Percentiles rank a stretch among this genome's conserved stretches.
phyloP scores from a whole-genome alignment of 441 rosid genomes.

The Erysimum pusillum region DNA sequence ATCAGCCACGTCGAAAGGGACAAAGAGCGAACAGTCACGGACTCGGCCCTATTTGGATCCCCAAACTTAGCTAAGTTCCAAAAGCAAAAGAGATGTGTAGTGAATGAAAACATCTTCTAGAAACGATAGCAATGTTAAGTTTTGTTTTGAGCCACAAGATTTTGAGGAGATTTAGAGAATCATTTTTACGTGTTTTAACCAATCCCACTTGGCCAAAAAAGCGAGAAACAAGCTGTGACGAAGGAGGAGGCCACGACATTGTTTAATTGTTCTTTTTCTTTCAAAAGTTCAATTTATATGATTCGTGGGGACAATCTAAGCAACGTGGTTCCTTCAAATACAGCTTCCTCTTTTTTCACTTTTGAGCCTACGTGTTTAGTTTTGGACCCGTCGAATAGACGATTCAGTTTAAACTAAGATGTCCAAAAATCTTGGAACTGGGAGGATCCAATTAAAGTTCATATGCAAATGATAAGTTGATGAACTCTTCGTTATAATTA shows the following conservation, averaged over 20 bases:
- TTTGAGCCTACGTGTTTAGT: conserved; percentile 41
- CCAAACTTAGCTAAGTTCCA: conserved; percentile 29
- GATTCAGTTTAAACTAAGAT: background rate
- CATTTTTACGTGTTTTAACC: conserved; percentile 24
- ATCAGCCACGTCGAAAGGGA: conserved; percentile 38
- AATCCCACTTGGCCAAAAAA: conserved; percentile 35
- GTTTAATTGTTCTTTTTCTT: conserved; percentile 20
- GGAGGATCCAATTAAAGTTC: background rate
- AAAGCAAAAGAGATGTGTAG: conserved; percentile 18
- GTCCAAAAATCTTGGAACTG: conserved; percentile 28
- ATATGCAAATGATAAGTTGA: background rate
- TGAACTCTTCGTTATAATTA: background rate
- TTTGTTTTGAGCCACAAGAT: conserved; percentile 42
- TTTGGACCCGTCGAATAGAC: conserved; percentile 32
- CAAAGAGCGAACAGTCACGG: conserved; percentile 40
- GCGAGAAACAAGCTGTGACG: conserved; percentile 36
- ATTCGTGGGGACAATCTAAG: conserved; percentile 18
- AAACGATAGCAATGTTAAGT: conserved; percentile 16
- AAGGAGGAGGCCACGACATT: conserved; percentile 28
- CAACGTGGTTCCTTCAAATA: conserved; percentile 41
- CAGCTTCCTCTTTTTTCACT: conserved; percentile 36
- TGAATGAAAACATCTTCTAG: no score
- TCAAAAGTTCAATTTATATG: background rate
- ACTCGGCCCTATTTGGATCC: conserved; percentile 24
- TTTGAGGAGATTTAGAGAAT: conserved; percentile 12